phyloP scores from a whole-genome alignment of 1,284 basidiomycete species.

The Leccinum pachyderme region DNA sequence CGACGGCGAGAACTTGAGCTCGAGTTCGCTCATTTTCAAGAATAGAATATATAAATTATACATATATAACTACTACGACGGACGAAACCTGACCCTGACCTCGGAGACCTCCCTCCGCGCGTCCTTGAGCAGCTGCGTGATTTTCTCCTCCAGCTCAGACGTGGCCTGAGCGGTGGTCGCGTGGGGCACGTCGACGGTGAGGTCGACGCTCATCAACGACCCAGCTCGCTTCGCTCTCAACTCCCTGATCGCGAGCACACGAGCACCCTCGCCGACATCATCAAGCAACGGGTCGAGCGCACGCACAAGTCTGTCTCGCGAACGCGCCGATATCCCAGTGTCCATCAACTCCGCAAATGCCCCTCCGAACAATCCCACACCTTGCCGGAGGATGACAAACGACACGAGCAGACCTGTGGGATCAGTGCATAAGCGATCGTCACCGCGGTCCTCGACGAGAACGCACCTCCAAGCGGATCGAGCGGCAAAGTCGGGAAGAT shows the following conservation, averaged over 20 bases:
- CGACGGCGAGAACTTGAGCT: slow-evolving; percentile 53
- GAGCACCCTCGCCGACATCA: slow-evolving; percentile 13
- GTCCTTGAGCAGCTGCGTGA: slow-evolving; percentile 58
- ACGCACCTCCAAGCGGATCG: slow-evolving; percentile 88
- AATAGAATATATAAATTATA: not conserved
- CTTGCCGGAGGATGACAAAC: slow-evolving; percentile 85
- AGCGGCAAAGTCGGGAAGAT: slow-evolving; percentile 83
- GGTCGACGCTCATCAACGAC: slow-evolving; percentile 70
- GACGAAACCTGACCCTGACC: slow-evolving; percentile 71
- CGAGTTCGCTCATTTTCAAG: slow-evolving; percentile 25
- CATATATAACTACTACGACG: slow-evolving; percentile 29
- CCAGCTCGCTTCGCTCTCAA: slow-evolving; percentile 80
- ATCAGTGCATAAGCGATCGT: slow-evolving; percentile 12
- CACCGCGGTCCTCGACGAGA: too few species aligned
- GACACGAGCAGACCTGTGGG: slow-evolving; percentile 78
- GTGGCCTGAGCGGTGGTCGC: slow-evolving; percentile 58
- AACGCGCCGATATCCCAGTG: slow-evolving; percentile 68
- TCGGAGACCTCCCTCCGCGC: slow-evolving; percentile 75
- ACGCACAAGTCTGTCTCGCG: slow-evolving; percentile 50
- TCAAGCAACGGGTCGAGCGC: slow-evolving; percentile 57
- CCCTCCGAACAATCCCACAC: slow-evolving; percentile 66
- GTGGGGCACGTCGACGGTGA: slow-evolving; percentile 67
- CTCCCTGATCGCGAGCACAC: slow-evolving; percentile 56
- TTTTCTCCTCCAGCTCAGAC: slow-evolving; percentile 60
- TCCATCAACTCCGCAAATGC: slow-evolving; percentile 87